Conservation (phyloP, 2,329 filamentous ascomycete species). For the Phoma herbarum region DNA sequence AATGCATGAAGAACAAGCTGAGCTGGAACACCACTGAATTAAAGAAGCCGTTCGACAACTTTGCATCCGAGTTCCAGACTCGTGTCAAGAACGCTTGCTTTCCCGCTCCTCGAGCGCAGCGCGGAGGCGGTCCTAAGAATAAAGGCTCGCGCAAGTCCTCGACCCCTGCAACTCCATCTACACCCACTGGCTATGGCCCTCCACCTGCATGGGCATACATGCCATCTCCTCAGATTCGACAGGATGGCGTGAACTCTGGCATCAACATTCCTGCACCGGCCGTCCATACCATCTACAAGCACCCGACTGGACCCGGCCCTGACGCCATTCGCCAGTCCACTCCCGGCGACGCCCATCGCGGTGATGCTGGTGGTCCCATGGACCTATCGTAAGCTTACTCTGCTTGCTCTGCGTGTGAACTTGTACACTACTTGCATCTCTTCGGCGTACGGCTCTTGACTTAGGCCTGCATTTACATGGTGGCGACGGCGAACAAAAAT, state of each 20-base stretch:
- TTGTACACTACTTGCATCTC: conserved; percentile 21
- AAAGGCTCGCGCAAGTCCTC: conserved; percentile 35
- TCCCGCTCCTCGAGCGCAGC: conserved; percentile 38
- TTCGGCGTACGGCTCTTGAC: conserved; percentile 16
- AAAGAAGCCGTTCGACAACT: conserved; percentile 49
- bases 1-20: conserved; percentile 51
- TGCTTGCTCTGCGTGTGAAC: neutral
- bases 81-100: conserved; percentile 49
- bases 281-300: conserved; percentile 27
- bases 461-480: conserved; percentile 22
- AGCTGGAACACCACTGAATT: conserved; percentile 46
- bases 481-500: conserved; percentile 16
- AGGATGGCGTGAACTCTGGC: conserved; percentile 26
- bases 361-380: conserved; percentile 30
- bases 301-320: conserved; percentile 4
- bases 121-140: conserved; percentile 24
- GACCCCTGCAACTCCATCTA: conserved; percentile 29
- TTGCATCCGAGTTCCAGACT: conserved; percentile 46
- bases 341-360: conserved; percentile 1
- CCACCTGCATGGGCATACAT: conserved; percentile 33
- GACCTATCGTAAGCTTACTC: conserved; percentile 24
- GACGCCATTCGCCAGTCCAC: neutral
- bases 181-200: conserved; percentile 26
- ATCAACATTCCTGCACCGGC: conserved; percentile 34
- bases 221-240: conserved; percentile 32